Evolutionary conservation across 352 stramenopile genomes (phyloP).

Genomic region (Globisporangium rhizosaccharum): DNA sequence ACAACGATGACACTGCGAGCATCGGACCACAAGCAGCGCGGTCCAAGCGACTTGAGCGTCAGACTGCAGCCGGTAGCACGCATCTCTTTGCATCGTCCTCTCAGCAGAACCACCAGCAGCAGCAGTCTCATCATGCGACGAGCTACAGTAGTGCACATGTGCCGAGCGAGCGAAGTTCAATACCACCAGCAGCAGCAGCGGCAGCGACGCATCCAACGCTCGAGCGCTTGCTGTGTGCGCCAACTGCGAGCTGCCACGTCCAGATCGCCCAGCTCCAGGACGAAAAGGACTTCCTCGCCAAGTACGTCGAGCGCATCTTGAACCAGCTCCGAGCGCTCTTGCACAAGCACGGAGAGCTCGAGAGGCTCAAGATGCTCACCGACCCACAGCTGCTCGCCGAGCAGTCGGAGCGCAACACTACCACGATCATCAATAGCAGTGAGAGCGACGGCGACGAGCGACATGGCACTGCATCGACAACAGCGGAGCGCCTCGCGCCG

Average conservation of each 20-base stretch:
- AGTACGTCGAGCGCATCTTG: constrained; percentile 63
- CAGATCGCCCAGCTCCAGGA: constrained; percentile 41
- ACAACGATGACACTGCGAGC: constrained; percentile 16
- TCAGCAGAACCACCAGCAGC: neutral
- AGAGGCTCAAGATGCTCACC: constrained; percentile 54
- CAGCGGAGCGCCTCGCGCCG: constrained; percentile 21
- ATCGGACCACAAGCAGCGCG: constrained; percentile 15
- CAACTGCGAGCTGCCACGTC: constrained; percentile 23
- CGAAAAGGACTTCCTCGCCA: constrained; percentile 59
- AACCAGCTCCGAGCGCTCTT: constrained; percentile 51
- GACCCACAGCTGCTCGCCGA: constrained; percentile 23
- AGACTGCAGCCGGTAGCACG: constrained; percentile 3
- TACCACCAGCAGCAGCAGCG: neutral
- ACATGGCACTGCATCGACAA: neutral
- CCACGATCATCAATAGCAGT: constrained; percentile 9
- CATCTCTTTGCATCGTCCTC: constrained; percentile 1
- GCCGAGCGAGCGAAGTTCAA: no score
- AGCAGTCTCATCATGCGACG: no score
- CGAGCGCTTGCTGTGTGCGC: constrained; percentile 13
- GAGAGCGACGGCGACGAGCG: constrained; percentile 6
- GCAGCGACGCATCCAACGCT: neutral
- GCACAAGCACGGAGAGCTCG: constrained; percentile 64
- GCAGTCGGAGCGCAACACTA: constrained; percentile 5
- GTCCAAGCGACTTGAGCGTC: constrained; percentile 16
- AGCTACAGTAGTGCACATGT: no score